Evolutionary conservation across 257 asterid species (phyloP).

Genomic region (Solanum lycopersicoides): DNA sequence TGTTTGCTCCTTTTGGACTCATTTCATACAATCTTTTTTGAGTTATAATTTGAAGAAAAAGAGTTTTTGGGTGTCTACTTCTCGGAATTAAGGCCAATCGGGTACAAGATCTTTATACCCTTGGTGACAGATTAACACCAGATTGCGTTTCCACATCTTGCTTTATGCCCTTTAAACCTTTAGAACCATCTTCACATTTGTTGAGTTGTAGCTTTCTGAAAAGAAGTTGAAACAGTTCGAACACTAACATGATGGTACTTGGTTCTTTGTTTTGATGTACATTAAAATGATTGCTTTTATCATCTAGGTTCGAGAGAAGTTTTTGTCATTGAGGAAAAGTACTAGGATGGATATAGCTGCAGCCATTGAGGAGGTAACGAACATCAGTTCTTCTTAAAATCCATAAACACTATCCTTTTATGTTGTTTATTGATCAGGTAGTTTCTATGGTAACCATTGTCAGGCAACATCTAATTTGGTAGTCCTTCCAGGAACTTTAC

Average conservation of each 20-base stretch:
- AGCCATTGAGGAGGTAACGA: conserved; percentile 80
- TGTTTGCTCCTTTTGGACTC: background rate
- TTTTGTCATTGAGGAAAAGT: conserved; percentile 78
- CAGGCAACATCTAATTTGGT: conserved; percentile 73
- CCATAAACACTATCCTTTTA: background rate
- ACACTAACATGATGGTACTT: background rate
- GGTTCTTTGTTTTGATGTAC: background rate
- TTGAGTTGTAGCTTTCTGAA: background rate
- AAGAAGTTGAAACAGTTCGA: background rate
- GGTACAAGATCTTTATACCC: background rate
- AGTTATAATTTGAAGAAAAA: background rate
- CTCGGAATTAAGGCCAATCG: background rate
- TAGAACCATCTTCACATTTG: background rate
- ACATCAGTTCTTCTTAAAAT: conserved; percentile 6
- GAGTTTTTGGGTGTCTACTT: background rate
- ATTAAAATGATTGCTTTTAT: background rate
- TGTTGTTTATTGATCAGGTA: conserved; percentile 31
- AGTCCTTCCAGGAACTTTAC: conserved; percentile 98
- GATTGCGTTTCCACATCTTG: background rate
- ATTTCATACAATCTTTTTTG: background rate
- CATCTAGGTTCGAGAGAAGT: conserved; percentile 86
- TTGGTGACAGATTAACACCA: background rate
- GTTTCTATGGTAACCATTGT: conserved; percentile 53
- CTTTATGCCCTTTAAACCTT: background rate
- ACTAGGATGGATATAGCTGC: conserved; percentile 71